Evolutionary conservation across 495 filamentous ascomycete species (phyloP), one percentile per base, ranked within the genome.

Genomic region (Entonaema liquescens): DNA sequence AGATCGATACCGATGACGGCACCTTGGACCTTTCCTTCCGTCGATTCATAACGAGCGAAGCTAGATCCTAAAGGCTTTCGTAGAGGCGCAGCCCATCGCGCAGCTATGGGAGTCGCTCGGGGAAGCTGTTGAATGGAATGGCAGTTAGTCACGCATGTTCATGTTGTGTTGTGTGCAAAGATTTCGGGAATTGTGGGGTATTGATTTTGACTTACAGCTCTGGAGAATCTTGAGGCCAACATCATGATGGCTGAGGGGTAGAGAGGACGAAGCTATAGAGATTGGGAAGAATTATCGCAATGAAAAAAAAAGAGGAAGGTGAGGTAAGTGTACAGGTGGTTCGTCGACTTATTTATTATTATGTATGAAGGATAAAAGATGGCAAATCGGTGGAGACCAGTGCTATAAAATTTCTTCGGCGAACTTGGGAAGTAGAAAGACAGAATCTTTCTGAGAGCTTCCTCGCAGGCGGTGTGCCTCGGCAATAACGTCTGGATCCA

Each of bases 1-100:
- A 99, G 86, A 88, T 99, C 95, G 81, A 99, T 98, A 88, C 95
- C 95, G 74, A 99, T 98, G 79, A 99, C 95, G 79, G 90, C 84
- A 77, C 96, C 96, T 86, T 95, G 93, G 61, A 98, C 92, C 78
- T 95, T 91, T 76, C 87, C 89, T 71, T 92, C 91, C 61, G 94
- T 93, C 58, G 91, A 92, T 82, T 97, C 92, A 84, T 89, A 93
- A 83, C 85, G 81, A 68, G 83, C 82, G 73, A 85, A 88, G 59
- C 81, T 83, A 23, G 85, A 78, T 44, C 76, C 79, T 70, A 83
- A 71, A 38, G 83, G 83, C 73, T 80, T 82, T 62, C 86, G 79
- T 31, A 85, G 62, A 67, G 84, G 73, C 8, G 80, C 92, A 80
- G 81, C 87, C 82, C 85, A 89, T 87, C 80, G 90, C 76, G 76